These are phyloP conservation scores for Xylaria sp. DNA, from an alignment of 495 filamentous ascomycete species.

Conservation along the genomic window DNA sequence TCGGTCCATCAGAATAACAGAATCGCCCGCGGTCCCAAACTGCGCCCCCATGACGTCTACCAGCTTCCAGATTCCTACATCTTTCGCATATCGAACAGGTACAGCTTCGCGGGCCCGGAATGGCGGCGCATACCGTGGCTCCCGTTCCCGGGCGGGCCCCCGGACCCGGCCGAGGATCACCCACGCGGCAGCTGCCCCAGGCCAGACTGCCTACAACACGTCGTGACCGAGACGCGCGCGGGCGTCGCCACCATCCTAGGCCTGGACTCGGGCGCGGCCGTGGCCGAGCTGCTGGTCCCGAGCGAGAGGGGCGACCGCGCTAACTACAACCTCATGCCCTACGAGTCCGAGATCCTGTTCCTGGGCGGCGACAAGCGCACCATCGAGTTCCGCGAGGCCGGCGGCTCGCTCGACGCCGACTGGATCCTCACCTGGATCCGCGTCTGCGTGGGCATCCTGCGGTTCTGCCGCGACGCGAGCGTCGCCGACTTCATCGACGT, in stretches of 20 bases:
- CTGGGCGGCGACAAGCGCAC: constrained; percentile 23
- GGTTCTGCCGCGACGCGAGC: constrained; percentile 31
- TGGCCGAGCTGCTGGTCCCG: constrained; percentile 15
- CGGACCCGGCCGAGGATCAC: neutral
- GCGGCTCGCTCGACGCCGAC: constrained; percentile 41
- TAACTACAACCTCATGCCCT: constrained; percentile 34
- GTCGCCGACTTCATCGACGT: constrained; percentile 18
- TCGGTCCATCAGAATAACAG: neutral
- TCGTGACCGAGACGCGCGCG: neutral
- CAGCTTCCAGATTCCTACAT: constrained; percentile 17
- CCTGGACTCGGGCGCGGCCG: constrained; percentile 23
- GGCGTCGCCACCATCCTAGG: constrained; percentile 22
- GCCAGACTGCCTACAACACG: neutral
- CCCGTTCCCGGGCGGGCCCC: neutral
- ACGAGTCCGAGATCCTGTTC: neutral
- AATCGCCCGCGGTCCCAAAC: constrained; percentile 2
- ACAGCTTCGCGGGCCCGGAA: neutral
- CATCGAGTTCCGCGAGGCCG: constrained; percentile 55
- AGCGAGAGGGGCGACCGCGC: neutral
- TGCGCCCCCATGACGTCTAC: constrained; percentile 29
- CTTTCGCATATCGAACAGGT: neutral
- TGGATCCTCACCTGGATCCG: constrained; percentile 42
- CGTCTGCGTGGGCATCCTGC: constrained; percentile 41
- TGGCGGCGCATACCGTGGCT: constrained; percentile 32
- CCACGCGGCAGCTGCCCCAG: neutral